Base-by-base conservation (phyloP, 2,329 filamentous ascomycete species). In the Sordariomycetes sp. region DNA sequence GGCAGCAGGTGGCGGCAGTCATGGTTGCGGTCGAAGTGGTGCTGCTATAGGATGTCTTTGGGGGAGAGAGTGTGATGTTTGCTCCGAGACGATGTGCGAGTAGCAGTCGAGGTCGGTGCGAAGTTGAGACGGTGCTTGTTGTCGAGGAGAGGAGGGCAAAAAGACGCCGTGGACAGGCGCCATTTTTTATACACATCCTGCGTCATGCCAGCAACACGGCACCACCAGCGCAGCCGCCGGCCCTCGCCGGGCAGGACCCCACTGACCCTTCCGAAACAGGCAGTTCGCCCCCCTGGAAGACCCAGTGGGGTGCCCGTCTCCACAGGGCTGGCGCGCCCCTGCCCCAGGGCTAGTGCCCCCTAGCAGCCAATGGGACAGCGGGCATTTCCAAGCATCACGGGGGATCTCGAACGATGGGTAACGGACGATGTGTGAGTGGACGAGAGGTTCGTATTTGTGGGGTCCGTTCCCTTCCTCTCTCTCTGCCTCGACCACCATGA, bases 1-100 rank as follows among this genome's bases (percentile, higher is more conserved):
- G 13, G 52, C 58, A 54, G 56, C 56, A 57, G 42, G 56, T 57
- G 22, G 56, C 32, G 36, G 55, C 35, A 50, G 50, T 52, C n/a
- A 34, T 56, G 22, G n/a, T 51, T 34, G 12, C 24, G 42, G 28
- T 17, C 48, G 34, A 17, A 3, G 6, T 52, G 51, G 28, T 34
- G 34, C n/a, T n/a, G 12, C 13, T 13, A 36, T 7, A 28, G 48
- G 24, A 8, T 24, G 13, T 34, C 10, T 35, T 39, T 35, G 24
- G 42, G 13, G 20, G 22, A 35, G 34, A 42, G 25, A 20, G 42
- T n/a, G 25, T n/a, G 32, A 56, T 10, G 50, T 10, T 28, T 25
- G 24, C 10, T 2, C 7, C 32, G 24, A 52, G 42, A 32, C 36
- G 36, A 51, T 52, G 32, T 13, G 36, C 42, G 20, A 52, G 7